Base-by-base conservation (phyloP, 2,329 filamentous ascomycete genomes). In the Mariannaea sp. region DNA sequence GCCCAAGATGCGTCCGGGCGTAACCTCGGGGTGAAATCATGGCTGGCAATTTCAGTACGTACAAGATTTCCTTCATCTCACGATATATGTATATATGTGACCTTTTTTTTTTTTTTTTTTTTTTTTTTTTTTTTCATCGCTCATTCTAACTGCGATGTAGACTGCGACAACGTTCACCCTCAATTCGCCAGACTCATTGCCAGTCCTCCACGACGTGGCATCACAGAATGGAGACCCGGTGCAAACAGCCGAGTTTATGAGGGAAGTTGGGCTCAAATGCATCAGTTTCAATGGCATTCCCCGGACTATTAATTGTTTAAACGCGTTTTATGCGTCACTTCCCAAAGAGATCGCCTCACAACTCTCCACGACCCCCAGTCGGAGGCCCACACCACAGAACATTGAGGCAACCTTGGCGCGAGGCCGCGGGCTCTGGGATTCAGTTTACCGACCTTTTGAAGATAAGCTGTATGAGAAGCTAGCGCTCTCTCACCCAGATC, bases 241-340 rank as follows among this genome's bases (percentile, higher is more conserved):
- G 3, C 74, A 78, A 20, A 77, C 81, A 27, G 88, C 87, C 57
- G 87, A 90, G 68, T 77, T 89, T 53, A 89, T 91, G 77, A 84
- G 88, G 64, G 88, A 91, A 62, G 80, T 90, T 54, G 88, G 86
- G 2, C 78, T 90, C 57, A 90, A 90, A 70, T 90, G 87, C 71
- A 90, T 91, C 70, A 85, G 84, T 53, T 89, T 91, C 79, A 90
- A 90, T 74, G 88, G 88, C 59, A 90, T 94, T 62, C 90, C 90
- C 2, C 86, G 90, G 60, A 88, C 86, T 20, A 94, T 94, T 76
- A 94, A 94, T 78, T 86, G 83, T 64, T 84, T 95, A 2, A 86
- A 85, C 64, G 85, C 85, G 19, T 92, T 92, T 77, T 79, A 81
- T 64, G 76, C 79, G 32, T 75, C 77, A 22, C 81, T 94, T 0